Conservation (phyloP, 805 yeast species). For the Candida taoyuanica region DNA sequence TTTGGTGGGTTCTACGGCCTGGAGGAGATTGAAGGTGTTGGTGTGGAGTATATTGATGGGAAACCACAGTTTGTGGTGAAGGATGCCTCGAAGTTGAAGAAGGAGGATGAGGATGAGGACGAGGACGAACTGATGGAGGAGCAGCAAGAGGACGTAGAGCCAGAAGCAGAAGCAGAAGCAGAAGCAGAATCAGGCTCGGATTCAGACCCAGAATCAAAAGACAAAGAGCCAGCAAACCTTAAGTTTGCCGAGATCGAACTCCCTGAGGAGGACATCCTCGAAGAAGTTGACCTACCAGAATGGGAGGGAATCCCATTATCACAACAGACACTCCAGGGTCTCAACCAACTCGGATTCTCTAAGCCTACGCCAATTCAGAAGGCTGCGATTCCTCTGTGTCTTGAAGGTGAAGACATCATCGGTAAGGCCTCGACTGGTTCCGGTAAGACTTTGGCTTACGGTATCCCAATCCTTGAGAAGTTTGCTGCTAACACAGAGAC, state of each 20-base stretch:
- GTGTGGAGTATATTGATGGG: constrained; percentile 69
- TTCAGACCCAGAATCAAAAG: constrained; percentile 19
- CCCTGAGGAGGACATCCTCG: constrained; percentile 28
- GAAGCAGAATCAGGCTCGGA: constrained; percentile 11
- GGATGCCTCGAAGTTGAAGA: constrained; percentile 27
- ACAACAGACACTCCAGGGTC: constrained; percentile 54
- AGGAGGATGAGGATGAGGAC: constrained; percentile 12
- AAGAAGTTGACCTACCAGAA: constrained; percentile 50
- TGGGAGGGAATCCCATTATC: constrained; percentile 54
- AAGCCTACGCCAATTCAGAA: constrained; percentile 85
- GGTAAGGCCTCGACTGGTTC: constrained; percentile 98
- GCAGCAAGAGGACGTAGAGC: constrained; percentile 10
- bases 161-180: constrained; percentile 20
- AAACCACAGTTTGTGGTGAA: constrained; percentile 51
- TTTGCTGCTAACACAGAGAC: constrained; percentile 33
- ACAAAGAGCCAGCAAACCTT: constrained; percentile 23
- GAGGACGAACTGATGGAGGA: constrained; percentile 20
- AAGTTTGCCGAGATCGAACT: constrained; percentile 31
- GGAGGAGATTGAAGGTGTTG: constrained; percentile 93
- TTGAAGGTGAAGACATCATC: constrained; percentile 73
- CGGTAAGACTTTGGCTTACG: constrained; percentile 95
- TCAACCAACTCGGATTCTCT: constrained; percentile 51
- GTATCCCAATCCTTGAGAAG: constrained; percentile 82
- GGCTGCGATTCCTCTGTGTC: constrained; percentile 65
- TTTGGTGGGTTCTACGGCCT: constrained; percentile 89